Evolutionary conservation across 352 stramenopile species (phyloP).

Genomic region (Thalassiosira sp.): DNA sequence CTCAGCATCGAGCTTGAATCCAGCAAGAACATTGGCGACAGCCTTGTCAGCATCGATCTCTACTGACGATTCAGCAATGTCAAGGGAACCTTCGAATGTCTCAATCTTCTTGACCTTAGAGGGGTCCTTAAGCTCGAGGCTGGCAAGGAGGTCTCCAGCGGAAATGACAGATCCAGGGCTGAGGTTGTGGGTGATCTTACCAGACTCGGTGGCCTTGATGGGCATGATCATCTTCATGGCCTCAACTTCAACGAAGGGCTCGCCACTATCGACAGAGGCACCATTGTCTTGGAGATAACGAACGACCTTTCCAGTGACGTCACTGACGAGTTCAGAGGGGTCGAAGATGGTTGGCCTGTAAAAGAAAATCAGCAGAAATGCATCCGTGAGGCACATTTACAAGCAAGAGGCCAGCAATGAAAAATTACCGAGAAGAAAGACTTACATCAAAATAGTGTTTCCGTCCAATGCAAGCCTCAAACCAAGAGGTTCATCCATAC

Average conservation of each 20-base stretch:
- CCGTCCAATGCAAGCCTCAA: constrained; percentile 86
- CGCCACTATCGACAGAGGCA: constrained; percentile 84
- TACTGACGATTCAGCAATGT: constrained; percentile 61
- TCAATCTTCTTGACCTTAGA: constrained; percentile 96
- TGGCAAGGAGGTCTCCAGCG: constrained; percentile 96
- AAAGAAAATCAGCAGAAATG: constrained; percentile 15
- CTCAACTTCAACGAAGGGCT: constrained; percentile 91
- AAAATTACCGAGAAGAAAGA: constrained; percentile 11
- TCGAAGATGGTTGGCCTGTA: constrained; percentile 83
- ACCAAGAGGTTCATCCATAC: constrained; percentile 87
- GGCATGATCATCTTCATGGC: constrained; percentile 99
- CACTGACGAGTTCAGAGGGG: constrained; percentile 93
- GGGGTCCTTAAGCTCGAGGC: constrained; percentile 97
- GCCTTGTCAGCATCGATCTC: constrained; percentile 52
- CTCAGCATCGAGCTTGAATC: constrained; percentile 79
- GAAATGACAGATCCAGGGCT: constrained; percentile 95
- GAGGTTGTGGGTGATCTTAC: constrained; percentile 95
- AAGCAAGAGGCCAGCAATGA: constrained; percentile 2
- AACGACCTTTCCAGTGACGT: constrained; percentile 99
- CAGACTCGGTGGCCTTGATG: constrained; percentile 95
- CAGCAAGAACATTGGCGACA: constrained; percentile 73
- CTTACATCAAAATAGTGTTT: constrained; percentile 86
- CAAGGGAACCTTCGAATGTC: constrained; percentile 80
- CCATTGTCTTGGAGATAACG: constrained; percentile 98
- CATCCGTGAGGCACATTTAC: constrained; percentile 7